Evolutionary conservation across 2,329 filamentous ascomycete species (phyloP), one percentile per base, ranked within the genome.

Genomic region (Fusarium sp.): DNA sequence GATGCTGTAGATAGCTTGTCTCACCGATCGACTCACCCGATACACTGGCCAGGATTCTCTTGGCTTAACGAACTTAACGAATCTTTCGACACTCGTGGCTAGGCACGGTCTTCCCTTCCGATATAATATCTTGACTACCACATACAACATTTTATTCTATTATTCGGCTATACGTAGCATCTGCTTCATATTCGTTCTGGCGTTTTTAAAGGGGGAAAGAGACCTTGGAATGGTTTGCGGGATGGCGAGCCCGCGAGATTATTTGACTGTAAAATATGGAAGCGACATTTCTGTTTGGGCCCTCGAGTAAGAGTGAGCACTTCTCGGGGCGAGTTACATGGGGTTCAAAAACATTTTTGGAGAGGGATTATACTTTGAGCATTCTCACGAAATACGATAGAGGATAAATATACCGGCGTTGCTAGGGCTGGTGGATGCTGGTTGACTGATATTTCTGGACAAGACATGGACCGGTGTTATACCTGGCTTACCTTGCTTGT

Each of bases 201-300:
- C 71, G 73, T 73, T 74, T 75, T 42, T 12, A 43, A 25, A 34
- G 53, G 68, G 71, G 59, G 64, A 66, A 67, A 63, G 44, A 55
- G 34, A 53, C 34, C 46, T 50, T 43, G 52, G 40, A 43, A 43
- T 58, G 44, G 46, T 68, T 64, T 43, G 65, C 49, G 55, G 61
- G 58, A 71, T 71, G 68, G 63, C 58, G 40, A 68, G 34, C 40
- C 50, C 24, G 43, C 63, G 42, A 58, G 45, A 44, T 47, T 49
- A 56, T 50, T 45, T 52, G 43, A 53, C 57, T 65, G 68, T 67
- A 68, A 59, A 52, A 53, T 63, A 71, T 63, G 67, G 22, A 54
- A 68, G 68, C 68, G 65, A 59, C 38, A 38, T 59, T 24, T 63
- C 38, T 46, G n/a, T 45, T 53, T 47, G 42, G 34, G 29, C 30